phyloP scores from a whole-genome alignment of 352 stramenopile species.

The Pythium folliculosum region DNA sequence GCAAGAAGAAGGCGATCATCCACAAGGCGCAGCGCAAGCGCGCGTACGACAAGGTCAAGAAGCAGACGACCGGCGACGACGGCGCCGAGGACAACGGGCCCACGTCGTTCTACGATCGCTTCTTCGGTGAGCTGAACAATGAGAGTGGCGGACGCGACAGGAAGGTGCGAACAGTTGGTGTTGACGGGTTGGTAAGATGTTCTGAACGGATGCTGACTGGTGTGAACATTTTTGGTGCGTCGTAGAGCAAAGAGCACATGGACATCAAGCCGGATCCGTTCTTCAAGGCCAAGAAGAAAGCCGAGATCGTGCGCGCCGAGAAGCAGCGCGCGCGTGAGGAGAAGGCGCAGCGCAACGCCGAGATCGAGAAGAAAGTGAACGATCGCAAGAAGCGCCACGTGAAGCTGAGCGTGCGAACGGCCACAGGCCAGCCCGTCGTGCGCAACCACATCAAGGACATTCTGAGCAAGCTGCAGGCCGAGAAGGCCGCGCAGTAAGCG shows the following conservation, averaged over 20 bases:
- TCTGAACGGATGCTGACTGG: too few species aligned
- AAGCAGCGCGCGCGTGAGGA: constrained; percentile 44
- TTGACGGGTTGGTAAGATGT: too few species aligned
- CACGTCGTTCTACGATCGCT: constrained; percentile 79
- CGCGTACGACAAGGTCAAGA: constrained; percentile 85
- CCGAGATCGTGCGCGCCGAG: constrained; percentile 52
- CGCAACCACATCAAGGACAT: constrained; percentile 88
- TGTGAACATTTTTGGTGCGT: too few species aligned
- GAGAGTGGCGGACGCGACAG: constrained; percentile 19
- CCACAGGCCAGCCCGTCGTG: constrained; percentile 79
- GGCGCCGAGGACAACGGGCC: constrained; percentile 16
- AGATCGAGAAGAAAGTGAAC: constrained; percentile 74
- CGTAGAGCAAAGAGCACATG: constrained; percentile 24
- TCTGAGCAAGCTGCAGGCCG: constrained; percentile 62
- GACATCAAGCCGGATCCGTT: constrained; percentile 73
- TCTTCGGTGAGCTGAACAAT: constrained; percentile 64
- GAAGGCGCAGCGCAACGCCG: constrained; percentile 49
- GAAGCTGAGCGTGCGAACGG: constrained; percentile 80
- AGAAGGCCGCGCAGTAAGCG: constrained; percentile 38
- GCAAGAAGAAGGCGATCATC: constrained; percentile 82
- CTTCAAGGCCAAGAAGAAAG: constrained; percentile 85
- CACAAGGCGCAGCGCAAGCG: constrained; percentile 78
- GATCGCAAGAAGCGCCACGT: constrained; percentile 88
- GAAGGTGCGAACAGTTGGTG: too few species aligned
- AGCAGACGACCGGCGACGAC: constrained; percentile 30